Percentiles rank a stretch among this genome's conserved stretches.
These are phyloP conservation scores for Acer campestre DNA, from an alignment of 345 rosid genomes.

Conservation along the genomic window DNA sequence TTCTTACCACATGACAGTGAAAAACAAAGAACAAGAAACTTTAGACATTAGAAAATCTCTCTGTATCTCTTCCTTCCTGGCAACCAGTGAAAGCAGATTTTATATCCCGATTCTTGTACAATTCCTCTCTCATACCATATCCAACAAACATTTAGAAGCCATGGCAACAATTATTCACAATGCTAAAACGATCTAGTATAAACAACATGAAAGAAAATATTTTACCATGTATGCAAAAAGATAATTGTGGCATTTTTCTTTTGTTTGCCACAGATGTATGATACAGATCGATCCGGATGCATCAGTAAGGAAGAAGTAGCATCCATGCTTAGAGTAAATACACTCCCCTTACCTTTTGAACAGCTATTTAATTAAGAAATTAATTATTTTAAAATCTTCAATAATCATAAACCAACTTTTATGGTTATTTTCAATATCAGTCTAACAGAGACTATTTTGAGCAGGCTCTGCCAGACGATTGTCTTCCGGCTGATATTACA, in stretches of 20 bases:
- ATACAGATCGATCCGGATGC: conserved; percentile 66
- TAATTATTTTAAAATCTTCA: neutral
- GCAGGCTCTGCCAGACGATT: conserved; percentile 72
- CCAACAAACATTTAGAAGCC: neutral
- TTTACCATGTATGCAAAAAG: neutral
- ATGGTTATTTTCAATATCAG: neutral
- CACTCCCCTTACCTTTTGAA: neutral
- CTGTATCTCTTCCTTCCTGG: too few species aligned
- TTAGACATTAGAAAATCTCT: too few species aligned
- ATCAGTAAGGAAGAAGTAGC: conserved; percentile 73
- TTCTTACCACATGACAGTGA: too few species aligned
- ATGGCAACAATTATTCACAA: neutral
- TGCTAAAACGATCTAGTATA: neutral
- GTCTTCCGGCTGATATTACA: conserved; percentile 59
- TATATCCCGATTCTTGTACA: too few species aligned
- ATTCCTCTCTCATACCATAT: too few species aligned
- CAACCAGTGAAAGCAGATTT: too few species aligned
- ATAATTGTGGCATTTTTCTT: neutral
- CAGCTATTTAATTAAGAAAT: neutral
- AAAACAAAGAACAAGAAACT: too few species aligned
- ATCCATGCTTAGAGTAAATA: conserved; percentile 62
- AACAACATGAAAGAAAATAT: neutral
- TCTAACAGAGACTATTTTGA: neutral
- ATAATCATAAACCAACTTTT: neutral
- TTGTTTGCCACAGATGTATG: conserved; percentile 53